These are phyloP conservation scores for Aspergillus thermomutatus DNA, from an alignment of 2,329 filamentous ascomycete species.

Conservation along the genomic window DNA sequence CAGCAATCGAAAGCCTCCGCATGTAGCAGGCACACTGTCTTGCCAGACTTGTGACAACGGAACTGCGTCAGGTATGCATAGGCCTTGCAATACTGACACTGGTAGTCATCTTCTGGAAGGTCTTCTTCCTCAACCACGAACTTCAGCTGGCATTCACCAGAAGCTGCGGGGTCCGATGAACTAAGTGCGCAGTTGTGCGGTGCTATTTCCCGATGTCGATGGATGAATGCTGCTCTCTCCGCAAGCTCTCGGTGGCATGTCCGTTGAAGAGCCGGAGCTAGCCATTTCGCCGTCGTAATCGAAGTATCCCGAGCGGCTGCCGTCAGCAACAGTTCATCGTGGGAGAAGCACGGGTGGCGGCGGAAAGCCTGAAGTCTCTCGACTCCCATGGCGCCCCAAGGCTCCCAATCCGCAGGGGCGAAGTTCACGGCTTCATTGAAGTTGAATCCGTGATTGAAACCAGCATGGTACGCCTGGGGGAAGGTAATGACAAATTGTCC, in stretches of 20 bases:
- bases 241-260: conserved; percentile 70
- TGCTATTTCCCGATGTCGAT: conserved; percentile 57
- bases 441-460: conserved; percentile 98
- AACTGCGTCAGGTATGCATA: conserved; percentile 91
- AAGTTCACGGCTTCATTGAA: conserved; percentile 99
- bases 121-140: conserved; percentile 69
- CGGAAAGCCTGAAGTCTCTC: conserved; percentile 82
- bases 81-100: conserved; percentile 86
- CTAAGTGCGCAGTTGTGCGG: conserved; percentile 56
- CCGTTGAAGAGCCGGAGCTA: conserved; percentile 79
- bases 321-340: conserved; percentile 90
- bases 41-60: conserved; percentile 76
- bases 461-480: conserved; percentile 93
- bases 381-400: conserved; percentile 81
- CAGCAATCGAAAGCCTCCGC: conserved; percentile 80
- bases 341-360: conserved; percentile 92
- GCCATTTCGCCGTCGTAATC: conserved; percentile 93
- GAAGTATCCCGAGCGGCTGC: conserved; percentile 75
- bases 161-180: conserved; percentile 43
- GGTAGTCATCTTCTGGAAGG: conserved; percentile 85
- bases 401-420: conserved; percentile 92
- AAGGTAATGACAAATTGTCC: conserved; percentile 97
- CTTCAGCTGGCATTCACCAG: conserved; percentile 54
- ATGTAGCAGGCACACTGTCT: conserved; percentile 77
- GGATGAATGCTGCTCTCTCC: conserved; percentile 66